These are phyloP conservation scores for Haplographium delicatum DNA, from an alignment of 495 filamentous ascomycete genomes.

Conservation along the genomic window DNA sequence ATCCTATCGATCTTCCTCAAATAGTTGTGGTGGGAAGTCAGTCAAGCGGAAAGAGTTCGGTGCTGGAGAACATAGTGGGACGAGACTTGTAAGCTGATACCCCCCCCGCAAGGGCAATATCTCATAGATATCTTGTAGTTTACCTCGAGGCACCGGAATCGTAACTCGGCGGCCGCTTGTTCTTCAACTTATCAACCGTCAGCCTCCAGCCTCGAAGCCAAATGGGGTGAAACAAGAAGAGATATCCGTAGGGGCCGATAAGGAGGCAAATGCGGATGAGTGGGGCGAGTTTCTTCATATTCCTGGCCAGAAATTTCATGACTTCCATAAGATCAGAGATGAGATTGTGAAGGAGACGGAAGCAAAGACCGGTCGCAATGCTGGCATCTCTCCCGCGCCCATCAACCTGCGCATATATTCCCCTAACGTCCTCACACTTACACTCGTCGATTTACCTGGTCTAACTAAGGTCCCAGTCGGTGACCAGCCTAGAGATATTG, in stretches of 20 bases:
- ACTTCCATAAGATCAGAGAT: conserved; percentile 99
- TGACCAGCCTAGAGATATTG: conserved; percentile 97
- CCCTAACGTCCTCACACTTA: conserved; percentile 95
- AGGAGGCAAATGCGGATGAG: conserved; percentile 86
- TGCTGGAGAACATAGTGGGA: conserved; percentile 98
- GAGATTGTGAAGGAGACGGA: conserved; percentile 98
- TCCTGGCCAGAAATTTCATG: conserved; percentile 95
- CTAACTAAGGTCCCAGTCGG: conserved; percentile 97
- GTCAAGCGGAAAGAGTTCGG: conserved; percentile 99
- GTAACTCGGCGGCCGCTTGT: conserved; percentile 94
- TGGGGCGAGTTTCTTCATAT: conserved; percentile 99
- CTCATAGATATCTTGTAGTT: conserved; percentile 45
- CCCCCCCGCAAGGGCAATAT: conserved; percentile 1
- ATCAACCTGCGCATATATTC: conserved; percentile 98
- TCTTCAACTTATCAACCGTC: conserved; percentile 94
- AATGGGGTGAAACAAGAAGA: conserved; percentile 75
- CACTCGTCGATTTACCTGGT: conserved; percentile 94
- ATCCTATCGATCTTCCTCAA: conserved; percentile 98
- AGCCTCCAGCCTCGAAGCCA: conserved; percentile 44
- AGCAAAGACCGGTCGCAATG: conserved; percentile 89
- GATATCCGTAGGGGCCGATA: conserved; percentile 59
- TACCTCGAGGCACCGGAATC: conserved; percentile 97
- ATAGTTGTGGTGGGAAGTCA: conserved; percentile 98
- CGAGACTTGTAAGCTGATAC: conserved; percentile 80
- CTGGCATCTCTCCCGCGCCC: conserved; percentile 91